phyloP scores from a whole-genome alignment of 2,329 filamentous ascomycete genomes.

The Penicillium sp. region DNA sequence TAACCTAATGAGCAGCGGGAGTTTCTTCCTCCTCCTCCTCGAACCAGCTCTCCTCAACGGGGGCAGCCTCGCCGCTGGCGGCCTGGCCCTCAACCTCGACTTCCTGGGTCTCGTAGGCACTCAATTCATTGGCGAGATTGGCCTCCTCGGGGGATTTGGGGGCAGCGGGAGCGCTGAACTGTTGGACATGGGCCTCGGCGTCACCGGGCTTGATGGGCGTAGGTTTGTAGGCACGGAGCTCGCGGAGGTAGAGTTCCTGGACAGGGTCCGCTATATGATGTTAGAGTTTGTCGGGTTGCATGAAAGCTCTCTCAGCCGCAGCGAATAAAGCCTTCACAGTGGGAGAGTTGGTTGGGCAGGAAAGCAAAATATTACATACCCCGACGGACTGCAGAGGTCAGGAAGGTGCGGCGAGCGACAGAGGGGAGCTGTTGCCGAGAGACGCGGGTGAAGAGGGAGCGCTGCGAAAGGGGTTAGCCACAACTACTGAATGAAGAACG shows the following conservation, averaged over 20 bases:
- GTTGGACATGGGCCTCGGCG: conserved; percentile 87
- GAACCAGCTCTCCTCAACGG: conserved; percentile 76
- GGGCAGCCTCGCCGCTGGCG: conserved; percentile 63
- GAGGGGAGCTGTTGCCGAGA: conserved; percentile 61
- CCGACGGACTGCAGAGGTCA: conserved; percentile 65
- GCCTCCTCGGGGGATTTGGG: conserved; percentile 91
- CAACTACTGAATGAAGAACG: neutral
- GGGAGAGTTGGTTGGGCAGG: conserved; percentile 29
- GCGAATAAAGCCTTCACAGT: conserved; percentile 2
- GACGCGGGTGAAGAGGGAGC: conserved; percentile 65
- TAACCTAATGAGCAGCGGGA: conserved; percentile 50
- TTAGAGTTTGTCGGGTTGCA: conserved; percentile 24
- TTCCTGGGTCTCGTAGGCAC: conserved; percentile 91
- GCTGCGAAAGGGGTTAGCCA: conserved; percentile 46
- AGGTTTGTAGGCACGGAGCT: conserved; percentile 94
- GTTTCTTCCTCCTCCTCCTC: conserved; percentile 70
- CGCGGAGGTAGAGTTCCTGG: conserved; percentile 95
- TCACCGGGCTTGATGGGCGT: conserved; percentile 82
- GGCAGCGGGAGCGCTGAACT: conserved; percentile 78
- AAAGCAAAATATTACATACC: conserved; percentile 53
- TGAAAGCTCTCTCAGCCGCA: neutral
- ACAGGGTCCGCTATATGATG: conserved; percentile 81
- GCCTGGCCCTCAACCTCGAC: conserved; percentile 94
- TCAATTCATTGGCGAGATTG: conserved; percentile 87
- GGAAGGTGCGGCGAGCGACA: conserved; percentile 66